A percentile compares a stretch with the other conserved stretches of the same genome.
Evolutionary conservation across 73 alveolate species (phyloP).

Genomic region (Durusdinium trenchii): DNA sequence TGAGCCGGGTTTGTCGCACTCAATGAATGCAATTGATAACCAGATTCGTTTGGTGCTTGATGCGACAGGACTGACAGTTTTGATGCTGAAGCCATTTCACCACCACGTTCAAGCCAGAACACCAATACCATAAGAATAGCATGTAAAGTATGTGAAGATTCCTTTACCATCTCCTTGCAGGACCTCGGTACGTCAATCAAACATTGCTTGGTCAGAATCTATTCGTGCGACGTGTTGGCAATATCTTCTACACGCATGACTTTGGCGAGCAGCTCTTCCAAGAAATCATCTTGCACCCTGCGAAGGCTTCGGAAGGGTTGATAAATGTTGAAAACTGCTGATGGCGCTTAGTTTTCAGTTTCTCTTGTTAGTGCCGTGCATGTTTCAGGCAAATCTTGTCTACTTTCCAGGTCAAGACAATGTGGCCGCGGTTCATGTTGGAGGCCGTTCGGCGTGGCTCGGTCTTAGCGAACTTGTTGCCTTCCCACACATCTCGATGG

Average conservation of each 20-base stretch:
- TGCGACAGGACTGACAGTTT: background rate
- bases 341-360: too few relatives aligned
- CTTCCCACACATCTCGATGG: background rate
- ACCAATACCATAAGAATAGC: background rate
- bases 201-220: background rate
- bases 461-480: background rate
- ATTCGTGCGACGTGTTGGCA: constrained; percentile 18
- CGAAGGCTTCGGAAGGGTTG: too few relatives aligned
- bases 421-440: background rate
- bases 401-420: background rate
- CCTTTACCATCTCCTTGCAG: background rate
- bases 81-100: background rate
- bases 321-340: too few relatives aligned
- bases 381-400: too few relatives aligned
- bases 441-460: background rate
- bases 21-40: background rate
- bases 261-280: constrained; percentile 55
- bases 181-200: constrained; percentile 7
- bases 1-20: background rate
- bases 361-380: too few relatives aligned
- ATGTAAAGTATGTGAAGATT: background rate
- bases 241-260: constrained; percentile 11
- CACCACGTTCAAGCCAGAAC: background rate
- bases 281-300: constrained; percentile 36
- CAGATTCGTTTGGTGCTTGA: constrained; percentile 23